These are phyloP conservation scores for Nicotiana tabacum DNA, from an alignment of 257 asterid species.

Conservation along the genomic window DNA sequence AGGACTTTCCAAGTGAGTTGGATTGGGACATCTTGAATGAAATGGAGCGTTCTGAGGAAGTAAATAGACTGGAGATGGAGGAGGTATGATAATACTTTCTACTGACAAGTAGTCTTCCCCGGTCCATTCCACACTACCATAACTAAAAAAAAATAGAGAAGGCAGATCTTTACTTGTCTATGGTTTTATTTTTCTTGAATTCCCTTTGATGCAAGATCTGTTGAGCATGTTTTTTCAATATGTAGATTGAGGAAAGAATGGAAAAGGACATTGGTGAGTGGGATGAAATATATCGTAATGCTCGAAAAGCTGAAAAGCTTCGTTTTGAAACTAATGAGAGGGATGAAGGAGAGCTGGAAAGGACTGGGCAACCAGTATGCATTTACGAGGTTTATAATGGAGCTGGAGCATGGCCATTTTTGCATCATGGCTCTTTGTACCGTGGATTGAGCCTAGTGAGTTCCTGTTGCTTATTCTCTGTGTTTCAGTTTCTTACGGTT, in stretches of 20 bases:
- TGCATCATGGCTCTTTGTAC: slow-evolving; percentile 95
- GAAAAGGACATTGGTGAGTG: slow-evolving; percentile 78
- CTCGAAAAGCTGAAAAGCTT: slow-evolving; percentile 91
- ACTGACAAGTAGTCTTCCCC: slow-evolving; percentile 5
- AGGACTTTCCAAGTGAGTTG: slow-evolving; percentile 45
- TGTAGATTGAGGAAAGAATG: slow-evolving; percentile 93
- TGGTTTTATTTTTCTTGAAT: neutral
- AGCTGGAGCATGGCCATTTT: slow-evolving; percentile 92
- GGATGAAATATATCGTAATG: slow-evolving; percentile 89
- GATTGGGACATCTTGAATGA: slow-evolving; percentile 85
- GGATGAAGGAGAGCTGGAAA: slow-evolving; percentile 98
- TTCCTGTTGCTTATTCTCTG: slow-evolving; percentile 14
- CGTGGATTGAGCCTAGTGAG: slow-evolving; percentile 98
- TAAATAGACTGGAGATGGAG: slow-evolving; percentile 68
- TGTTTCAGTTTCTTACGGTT: neutral
- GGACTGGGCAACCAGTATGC: slow-evolving; percentile 94
- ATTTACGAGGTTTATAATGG: slow-evolving; percentile 93
- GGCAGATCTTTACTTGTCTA: neutral
- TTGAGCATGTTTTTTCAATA: slow-evolving; percentile 25
- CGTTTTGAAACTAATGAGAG: slow-evolving; percentile 83
- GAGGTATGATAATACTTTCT: slow-evolving; percentile 53
- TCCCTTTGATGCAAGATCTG: slow-evolving; percentile 4
- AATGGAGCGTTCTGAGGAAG: slow-evolving; percentile 83
- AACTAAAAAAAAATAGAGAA: neutral
- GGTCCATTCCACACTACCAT: neutral